Evolutionary conservation across 169 alveolate genomes (phyloP), one percentile per base, ranked within the genome.

Genomic region (Babesia ovis): DNA sequence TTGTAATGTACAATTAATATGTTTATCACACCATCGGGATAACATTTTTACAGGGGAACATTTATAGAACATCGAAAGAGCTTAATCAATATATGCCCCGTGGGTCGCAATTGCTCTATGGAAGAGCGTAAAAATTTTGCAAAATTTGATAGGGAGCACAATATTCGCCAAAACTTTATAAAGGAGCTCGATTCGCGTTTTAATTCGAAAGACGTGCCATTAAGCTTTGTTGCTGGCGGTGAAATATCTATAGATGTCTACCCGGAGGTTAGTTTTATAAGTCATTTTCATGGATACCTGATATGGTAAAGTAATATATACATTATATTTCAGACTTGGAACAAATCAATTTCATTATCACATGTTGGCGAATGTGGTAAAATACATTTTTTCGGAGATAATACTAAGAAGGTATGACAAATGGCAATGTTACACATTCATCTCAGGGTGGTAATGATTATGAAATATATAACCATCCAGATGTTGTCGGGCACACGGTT

Each of bases 401-500:
- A 32, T 66, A 55, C 85, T n/a, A 48, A 35, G 27, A 60, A 48
- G 43, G 84, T 72, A 23, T 22, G 34, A 23, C 1, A 12, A 1
- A 20, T 16, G 2, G 37, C 48, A 2, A 14, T 64, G 32, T 23
- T 20, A 27, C n/a, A n/a, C 35, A 48, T 42, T 8, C 27, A 20
- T 12, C 5, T 32, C 39, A 91, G 94, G 99, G 99, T 18, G 99
- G 99, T 29, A 97, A 97, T 83, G 99, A 97, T 83, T 90, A 92
- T 83, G 98, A 96, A 84, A 93, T 97, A 37, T 95, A 55, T 70
- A 55, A 56, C 35, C 94, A 93, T 57, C 92, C 84, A 35, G 91
- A 98, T 59, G 96, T 97, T n/a, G 82, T 91, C 34, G 99, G 98
- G 16, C 93, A 93, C 51, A 82, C 83, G 42, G 99, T 96, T 18